Percentiles rank a stretch among this genome's conserved stretches.
phyloP scores from a whole-genome alignment of 2,329 filamentous ascomycete genomes.

The Dothideomycetidae sp. region DNA sequence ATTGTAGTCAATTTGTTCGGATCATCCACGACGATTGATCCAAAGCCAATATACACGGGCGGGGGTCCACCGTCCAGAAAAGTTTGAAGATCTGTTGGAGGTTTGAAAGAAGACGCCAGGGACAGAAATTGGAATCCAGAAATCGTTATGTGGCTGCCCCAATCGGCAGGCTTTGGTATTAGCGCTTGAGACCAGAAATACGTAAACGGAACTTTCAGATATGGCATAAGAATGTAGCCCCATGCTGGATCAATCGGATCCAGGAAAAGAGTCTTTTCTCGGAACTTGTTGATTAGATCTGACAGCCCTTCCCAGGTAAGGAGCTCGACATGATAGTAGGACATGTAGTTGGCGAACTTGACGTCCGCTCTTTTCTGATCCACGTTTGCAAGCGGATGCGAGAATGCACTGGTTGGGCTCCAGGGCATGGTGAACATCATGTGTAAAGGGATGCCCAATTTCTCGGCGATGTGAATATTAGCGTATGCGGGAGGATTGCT shows the following conservation, averaged over 20 bases:
- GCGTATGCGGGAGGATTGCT: constrained; percentile 16
- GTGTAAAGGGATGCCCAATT: constrained; percentile 13
- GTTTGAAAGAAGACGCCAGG: constrained; percentile 13
- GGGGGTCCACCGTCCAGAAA: constrained; percentile 10
- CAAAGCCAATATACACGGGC: constrained; percentile 14
- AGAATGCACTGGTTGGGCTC: constrained; percentile 30
- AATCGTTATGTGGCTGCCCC: constrained; percentile 25
- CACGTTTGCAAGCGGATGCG: constrained; percentile 69
- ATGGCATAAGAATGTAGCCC: constrained; percentile 2
- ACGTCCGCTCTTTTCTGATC: constrained; percentile 26
- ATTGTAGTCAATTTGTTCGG: constrained; percentile 22
- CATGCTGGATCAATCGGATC: constrained; percentile 6
- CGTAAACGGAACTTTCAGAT: constrained; percentile 11
- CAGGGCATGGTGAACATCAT: constrained; percentile 34
- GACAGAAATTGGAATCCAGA: not conserved
- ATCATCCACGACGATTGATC: constrained; percentile 21
- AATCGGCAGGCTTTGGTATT: constrained; percentile 58
- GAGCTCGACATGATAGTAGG: constrained; percentile 3
- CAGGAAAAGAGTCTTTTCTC: constrained; percentile 9
- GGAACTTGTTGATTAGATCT: constrained; percentile 11
- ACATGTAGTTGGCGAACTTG: constrained; percentile 4
- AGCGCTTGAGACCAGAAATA: constrained; percentile 44
- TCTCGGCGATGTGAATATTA: constrained; percentile 14
- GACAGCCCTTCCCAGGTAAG: constrained; percentile 6
- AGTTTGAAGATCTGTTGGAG: constrained; percentile 6